Base-by-base conservation (phyloP, 176 grass and related monocot genomes). In the Panicum miliaceum region DNA sequence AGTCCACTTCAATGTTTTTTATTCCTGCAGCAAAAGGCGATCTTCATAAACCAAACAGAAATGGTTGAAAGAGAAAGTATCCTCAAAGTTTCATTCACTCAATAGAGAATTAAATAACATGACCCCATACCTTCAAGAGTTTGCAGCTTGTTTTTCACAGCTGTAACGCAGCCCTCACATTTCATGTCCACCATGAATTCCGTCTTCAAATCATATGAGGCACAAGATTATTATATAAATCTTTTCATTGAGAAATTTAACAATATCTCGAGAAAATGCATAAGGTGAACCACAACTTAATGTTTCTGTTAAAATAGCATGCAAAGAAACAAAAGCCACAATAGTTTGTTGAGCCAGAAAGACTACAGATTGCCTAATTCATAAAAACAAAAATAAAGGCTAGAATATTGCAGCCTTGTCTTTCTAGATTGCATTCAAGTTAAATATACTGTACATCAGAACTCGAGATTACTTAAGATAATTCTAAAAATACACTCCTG, bases 101-200 rank as follows among this genome's bases (percentile, higher is more conserved):
- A 76, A 81, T 54, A 64, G 23, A 70, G 3, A 43, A 81, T 47
- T 65, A 48, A 73, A 75, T 6, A 78, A 80, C 18, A 68, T 57
- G 65, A 25, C 34, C 13, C 18, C 2, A 12, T 86, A 99, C 96
- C 96, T 91, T 96, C 87, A 81, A 99, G 84, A 26, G 81, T 82
- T 81, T 90, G 74, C 53, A 99, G 89, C 45, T 81, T 94, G 36
- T 84, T 90, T 75, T 81, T 96, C 73, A 90, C 91, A 68, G 93
- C 80, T 51, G 91, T 92, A 51, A 92, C 93, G 63, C 96, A 99
- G 43, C 88, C 96, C 59, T 99, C 93, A 64, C 96, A 96, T 89
- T 92, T 94, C 96, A 96, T 99, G 53, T 99, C 89, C 83, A 99
- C 96, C 96, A 99, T 96, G 85, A 99, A 94, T 89, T 99, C 93